A percentile compares a stretch with the other conserved stretches of the same genome.
Evolutionary conservation across 371 early-diverging fungal species (phyloP).

Genomic region (Mortierella sp.): DNA sequence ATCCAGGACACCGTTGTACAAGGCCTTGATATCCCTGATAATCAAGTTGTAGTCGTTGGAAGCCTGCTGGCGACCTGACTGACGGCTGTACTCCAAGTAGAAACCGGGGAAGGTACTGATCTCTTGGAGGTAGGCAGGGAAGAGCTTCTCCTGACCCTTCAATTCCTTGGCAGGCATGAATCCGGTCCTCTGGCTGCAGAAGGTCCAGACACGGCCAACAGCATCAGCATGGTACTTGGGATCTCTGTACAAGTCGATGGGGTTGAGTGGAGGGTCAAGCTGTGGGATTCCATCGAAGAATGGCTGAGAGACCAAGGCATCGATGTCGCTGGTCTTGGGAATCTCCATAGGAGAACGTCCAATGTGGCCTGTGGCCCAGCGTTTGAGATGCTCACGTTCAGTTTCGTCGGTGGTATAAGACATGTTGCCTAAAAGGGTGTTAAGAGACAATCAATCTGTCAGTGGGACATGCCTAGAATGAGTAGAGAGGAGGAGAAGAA

Average conservation of each 20-base stretch:
- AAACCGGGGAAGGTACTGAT: slow-evolving; percentile 4
- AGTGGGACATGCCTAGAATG: too few relatives aligned
- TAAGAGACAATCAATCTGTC: too few relatives aligned
- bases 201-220: neutral
- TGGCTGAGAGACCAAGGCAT: neutral
- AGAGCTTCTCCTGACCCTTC: neutral
- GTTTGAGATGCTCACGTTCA: too few relatives aligned
- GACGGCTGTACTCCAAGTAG: neutral
- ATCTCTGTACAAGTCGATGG: slow-evolving; percentile 1
- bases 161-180: neutral
- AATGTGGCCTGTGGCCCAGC: too few relatives aligned
- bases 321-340: neutral
- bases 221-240: neutral
- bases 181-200: neutral
- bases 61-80: neutral
- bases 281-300: neutral
- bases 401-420: too few relatives aligned
- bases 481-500: too few relatives aligned
- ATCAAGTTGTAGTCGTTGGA: neutral
- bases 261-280: neutral
- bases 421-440: too few relatives aligned
- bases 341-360: too few relatives aligned
- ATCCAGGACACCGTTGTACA: neutral
- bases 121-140: neutral
- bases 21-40: neutral